phyloP scores from a whole-genome alignment of 495 filamentous ascomycete species.

The Penicillium cosmopolitanum region DNA sequence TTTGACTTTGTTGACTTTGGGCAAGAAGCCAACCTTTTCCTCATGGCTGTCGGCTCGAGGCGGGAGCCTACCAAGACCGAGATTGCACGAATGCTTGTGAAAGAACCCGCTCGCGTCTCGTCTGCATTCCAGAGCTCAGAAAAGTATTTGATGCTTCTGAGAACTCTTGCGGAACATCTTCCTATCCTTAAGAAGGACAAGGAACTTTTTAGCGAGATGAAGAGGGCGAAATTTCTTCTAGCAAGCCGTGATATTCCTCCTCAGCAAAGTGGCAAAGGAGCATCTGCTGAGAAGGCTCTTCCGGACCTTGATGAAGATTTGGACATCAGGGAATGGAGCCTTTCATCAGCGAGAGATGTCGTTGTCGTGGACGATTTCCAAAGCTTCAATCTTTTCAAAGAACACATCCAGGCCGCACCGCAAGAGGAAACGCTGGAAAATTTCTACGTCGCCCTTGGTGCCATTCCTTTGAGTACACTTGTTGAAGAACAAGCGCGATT shows the following conservation, averaged over 20 bases:
- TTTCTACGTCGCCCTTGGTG: constrained; percentile 69
- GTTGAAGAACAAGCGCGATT: constrained; percentile 52
- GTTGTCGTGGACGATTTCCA: constrained; percentile 86
- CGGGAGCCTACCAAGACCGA: constrained; percentile 85
- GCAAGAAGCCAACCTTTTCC: constrained; percentile 80
- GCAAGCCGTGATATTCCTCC: constrained; percentile 74
- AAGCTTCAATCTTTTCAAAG: constrained; percentile 81
- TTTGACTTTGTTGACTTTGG: constrained; percentile 98
- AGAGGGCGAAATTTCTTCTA: constrained; percentile 72
- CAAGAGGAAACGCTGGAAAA: constrained; percentile 84
- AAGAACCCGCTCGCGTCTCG: constrained; percentile 77
- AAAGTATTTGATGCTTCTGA: constrained; percentile 81
- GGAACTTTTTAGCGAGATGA: constrained; percentile 74
- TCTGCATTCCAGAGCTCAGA: constrained; percentile 77
- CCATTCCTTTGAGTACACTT: constrained; percentile 44
- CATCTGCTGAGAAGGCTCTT: constrained; percentile 38
- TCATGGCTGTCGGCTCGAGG: constrained; percentile 85
- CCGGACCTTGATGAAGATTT: constrained; percentile 69
- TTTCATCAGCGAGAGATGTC: constrained; percentile 69
- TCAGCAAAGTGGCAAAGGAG: constrained; percentile 31
- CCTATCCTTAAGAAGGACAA: constrained; percentile 74
- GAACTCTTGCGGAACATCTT: constrained; percentile 72
- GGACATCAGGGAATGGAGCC: constrained; percentile 73
- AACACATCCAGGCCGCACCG: constrained; percentile 78
- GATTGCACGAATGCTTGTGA: constrained; percentile 75